These are phyloP conservation scores for Sisymbrium irio DNA, from an alignment of 345 rosid species.

Conservation along the genomic window DNA sequence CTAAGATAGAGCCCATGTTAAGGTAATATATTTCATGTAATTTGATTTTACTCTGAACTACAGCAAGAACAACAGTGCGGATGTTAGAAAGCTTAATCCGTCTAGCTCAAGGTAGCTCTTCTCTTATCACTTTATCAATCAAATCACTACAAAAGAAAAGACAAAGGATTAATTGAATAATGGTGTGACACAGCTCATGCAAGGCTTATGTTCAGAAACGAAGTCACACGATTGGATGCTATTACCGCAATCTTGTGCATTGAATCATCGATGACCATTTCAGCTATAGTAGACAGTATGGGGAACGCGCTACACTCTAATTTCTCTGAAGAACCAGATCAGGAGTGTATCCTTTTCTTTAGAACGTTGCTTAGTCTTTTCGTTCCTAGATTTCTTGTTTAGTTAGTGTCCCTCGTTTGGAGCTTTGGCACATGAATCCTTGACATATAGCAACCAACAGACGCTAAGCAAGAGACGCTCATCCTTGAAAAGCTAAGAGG, in stretches of 20 bases:
- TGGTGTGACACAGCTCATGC: slow-evolving; percentile 72
- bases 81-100: slow-evolving; percentile 97
- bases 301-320: slow-evolving; percentile 93
- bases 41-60: slow-evolving; percentile 22
- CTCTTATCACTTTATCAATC: slow-evolving; percentile 4
- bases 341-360: slow-evolving; percentile 77
- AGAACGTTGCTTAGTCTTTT: background rate
- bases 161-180: background rate
- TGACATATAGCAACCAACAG: slow-evolving; percentile 46
- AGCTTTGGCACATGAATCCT: slow-evolving; percentile 20
- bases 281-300: slow-evolving; percentile 80
- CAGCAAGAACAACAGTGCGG: slow-evolving; percentile 95
- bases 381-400: background rate
- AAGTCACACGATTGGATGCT: slow-evolving; percentile 80
- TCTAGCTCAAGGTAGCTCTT: slow-evolving; percentile 76
- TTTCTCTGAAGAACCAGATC: slow-evolving; percentile 78
- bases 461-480: slow-evolving; percentile 67
- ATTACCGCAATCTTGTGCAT: slow-evolving; percentile 88
- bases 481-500: slow-evolving; percentile 68
- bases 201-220: slow-evolving; percentile 91
- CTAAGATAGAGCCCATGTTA: too few relatives aligned
- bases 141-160: background rate
- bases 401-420: background rate
- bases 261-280: slow-evolving; percentile 93
- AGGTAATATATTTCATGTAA: too few relatives aligned